A percentile compares a stretch with the other conserved stretches of the same genome.
Evolutionary conservation across 108 stramenopile genomes (phyloP).

Genomic region (Pseudonitzschia pungens): DNA sequence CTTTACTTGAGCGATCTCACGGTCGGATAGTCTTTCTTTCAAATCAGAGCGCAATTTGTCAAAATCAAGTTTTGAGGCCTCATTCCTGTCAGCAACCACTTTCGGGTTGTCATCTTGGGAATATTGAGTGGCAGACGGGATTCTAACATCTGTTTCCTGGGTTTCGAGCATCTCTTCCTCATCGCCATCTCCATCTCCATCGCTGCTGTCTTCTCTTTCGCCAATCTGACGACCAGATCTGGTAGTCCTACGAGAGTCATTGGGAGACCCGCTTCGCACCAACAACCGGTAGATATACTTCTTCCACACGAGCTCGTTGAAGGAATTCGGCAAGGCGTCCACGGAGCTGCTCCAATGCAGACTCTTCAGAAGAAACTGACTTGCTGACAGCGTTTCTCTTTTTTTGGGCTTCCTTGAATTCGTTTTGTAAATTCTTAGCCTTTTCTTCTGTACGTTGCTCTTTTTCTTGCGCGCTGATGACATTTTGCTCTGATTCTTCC

Average conservation of each 20-base stretch:
- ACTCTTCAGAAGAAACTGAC: conserved; percentile 64
- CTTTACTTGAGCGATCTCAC: conserved; percentile 72
- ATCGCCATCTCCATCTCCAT: conserved; percentile 44
- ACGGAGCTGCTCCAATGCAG: conserved; percentile 72
- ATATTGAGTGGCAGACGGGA: conserved; percentile 56
- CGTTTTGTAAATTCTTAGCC: conserved; percentile 63
- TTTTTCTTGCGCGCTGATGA: conserved; percentile 53
- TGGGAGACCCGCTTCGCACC: conserved; percentile 26
- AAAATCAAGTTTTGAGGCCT: conserved; percentile 81
- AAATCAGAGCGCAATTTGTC: conserved; percentile 60
- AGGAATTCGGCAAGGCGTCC: conserved; percentile 90
- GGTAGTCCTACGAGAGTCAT: conserved; percentile 16
- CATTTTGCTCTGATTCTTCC: conserved; percentile 68
- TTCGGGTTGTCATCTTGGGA: conserved; percentile 72
- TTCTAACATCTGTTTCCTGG: conserved; percentile 21
- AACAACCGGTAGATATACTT: conserved; percentile 78
- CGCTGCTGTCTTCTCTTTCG: conserved; percentile 31
- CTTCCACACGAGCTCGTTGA: conserved; percentile 86
- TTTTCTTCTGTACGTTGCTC: conserved; percentile 68
- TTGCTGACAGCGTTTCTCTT: conserved; percentile 62
- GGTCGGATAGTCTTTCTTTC: conserved; percentile 55
- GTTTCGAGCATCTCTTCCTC: conserved; percentile 45
- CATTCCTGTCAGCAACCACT: conserved; percentile 76
- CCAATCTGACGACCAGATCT: conserved; percentile 36
- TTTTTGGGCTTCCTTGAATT: conserved; percentile 62